phyloP scores from a whole-genome alignment of 176 grass and related monocot genomes.

The Hordeum vulgare region MorexV3_pseudomolecules_assembly NC_058521.1:9342600-9343099 shows the following conservation, averaged over 20 bases:
- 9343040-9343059: slow-evolving; percentile 95
- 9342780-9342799: slow-evolving; percentile 85
- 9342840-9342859: background rate
- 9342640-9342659: background rate
- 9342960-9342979: slow-evolving; percentile 90
- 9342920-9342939: slow-evolving; percentile 90
- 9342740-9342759: slow-evolving; percentile 99
- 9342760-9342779: slow-evolving; percentile 84
- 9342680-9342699: background rate
- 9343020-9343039: slow-evolving; percentile 80
- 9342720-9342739: slow-evolving; percentile 49
- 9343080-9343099: slow-evolving; percentile 68
- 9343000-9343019: slow-evolving; percentile 87
- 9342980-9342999: slow-evolving; percentile 84
- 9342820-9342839: slow-evolving; percentile 66
- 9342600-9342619: background rate
- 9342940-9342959: slow-evolving; percentile 98
- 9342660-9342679: background rate
- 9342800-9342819: slow-evolving; percentile 98
- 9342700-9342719: background rate
- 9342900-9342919: slow-evolving; percentile 39
- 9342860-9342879: slow-evolving; percentile 5
- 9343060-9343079: slow-evolving; percentile 75
- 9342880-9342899: background rate
- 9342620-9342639: background rate